Base-by-base conservation (phyloP, 2,329 filamentous ascomycete species). In the Colletotrichum simmondsii region DNA sequence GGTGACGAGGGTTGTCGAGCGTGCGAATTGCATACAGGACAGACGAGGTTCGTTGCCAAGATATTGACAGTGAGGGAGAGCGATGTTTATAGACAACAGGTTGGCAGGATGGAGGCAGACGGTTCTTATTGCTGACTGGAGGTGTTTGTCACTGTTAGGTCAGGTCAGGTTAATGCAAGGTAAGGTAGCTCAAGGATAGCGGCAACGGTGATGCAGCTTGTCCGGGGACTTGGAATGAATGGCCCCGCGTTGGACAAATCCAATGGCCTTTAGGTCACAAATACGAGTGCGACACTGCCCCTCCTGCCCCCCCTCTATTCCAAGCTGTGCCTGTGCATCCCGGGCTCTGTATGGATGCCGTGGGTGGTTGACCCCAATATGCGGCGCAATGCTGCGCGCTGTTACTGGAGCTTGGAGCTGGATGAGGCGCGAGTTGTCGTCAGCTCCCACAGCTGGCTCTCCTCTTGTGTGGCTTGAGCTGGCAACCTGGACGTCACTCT, bases 1-100 rank as follows among this genome's bases (percentile, higher is more conserved):
- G n/a, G 77, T 46, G 53, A 77, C 4, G 53, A 74, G 11, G 61
- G 57, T 60, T 19, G 35, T 42, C 19, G 67, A 52, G 37, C 72
- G 71, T 30, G 65, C 59, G 19, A 72, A 61, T 72, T 74, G 67
- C 73, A 75, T 75, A 63, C 56, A 64, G 54, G 16, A 59, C 61
- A 64, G 46, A 10, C 26, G 26, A 24, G 26, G 30, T 60, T 28
- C 65, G n/a, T 57, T 53, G 64, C 64, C 68, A 53, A 68, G 58
- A 52, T 28, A 6, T 65, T 24, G 30, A 16, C 49, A 4, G 46
- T 22, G 5, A 35, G 22, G 11, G 11, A 8, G 22, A 53, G 8
- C 28, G 32, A 10, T 32, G 11, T 12, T 14, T 12, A 30, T 53
- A 24, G n/a, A 52, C 7, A 28, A 16, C n/a, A 11, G 65, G 52